Conservation (phyloP, 345 rosid species). For the Eucalyptus pauciflora region DNA sequence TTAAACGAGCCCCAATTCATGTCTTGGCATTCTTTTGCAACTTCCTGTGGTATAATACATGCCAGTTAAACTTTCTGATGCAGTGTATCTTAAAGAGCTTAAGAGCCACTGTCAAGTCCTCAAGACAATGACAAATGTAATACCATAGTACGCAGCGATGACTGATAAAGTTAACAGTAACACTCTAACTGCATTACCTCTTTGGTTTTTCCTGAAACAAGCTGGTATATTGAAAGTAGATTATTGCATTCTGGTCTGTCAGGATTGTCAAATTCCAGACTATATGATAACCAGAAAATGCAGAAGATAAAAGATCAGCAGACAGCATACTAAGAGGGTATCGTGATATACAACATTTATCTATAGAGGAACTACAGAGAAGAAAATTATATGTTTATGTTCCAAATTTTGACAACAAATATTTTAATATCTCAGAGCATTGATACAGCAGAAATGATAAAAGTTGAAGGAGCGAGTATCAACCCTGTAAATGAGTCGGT, state of each 20-base stretch:
- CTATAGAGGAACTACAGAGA: not conserved
- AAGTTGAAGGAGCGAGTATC: not conserved
- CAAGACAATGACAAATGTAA: not conserved
- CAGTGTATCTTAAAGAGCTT: not conserved
- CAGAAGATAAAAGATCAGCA: not conserved
- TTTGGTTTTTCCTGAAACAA: constrained; percentile 75
- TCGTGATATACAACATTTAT: not conserved
- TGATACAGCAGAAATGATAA: not conserved
- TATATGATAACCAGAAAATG: constrained; percentile 12
- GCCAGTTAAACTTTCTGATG: not conserved
- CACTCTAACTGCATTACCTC: constrained; percentile 26
- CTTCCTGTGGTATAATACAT: constrained; percentile 38
- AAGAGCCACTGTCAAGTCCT: not conserved
- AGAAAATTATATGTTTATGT: not conserved
- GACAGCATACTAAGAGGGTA: not conserved
- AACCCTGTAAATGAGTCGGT: constrained; percentile 74
- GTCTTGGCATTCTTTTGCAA: constrained; percentile 55
- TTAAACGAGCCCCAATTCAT: constrained; percentile 86
- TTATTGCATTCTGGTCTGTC: constrained; percentile 93
- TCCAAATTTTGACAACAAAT: not conserved
- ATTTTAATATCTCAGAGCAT: not conserved
- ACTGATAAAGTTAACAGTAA: not conserved
- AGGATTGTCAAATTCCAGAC: constrained; percentile 82
- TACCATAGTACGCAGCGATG: not conserved
- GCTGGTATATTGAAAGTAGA: constrained; percentile 83